A percentile compares a stretch with the other conserved stretches of the same genome.
phyloP scores from a whole-genome alignment of 306 rosid genomes.

The Citrullus colocynthis region DNA sequence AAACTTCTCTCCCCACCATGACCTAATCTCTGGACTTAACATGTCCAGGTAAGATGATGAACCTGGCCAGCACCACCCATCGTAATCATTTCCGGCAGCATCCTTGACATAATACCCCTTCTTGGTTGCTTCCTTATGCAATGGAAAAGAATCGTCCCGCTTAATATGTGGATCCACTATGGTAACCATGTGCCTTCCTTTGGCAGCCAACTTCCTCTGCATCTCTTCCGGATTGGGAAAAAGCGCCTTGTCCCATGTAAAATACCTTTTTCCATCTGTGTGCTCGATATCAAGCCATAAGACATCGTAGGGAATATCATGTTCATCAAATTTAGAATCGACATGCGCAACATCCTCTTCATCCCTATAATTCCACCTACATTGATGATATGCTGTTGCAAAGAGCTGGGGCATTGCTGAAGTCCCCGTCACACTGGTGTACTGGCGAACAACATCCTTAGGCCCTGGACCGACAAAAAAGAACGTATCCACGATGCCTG shows the following conservation, averaged over 20 bases:
- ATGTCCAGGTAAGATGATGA: constrained; percentile 77
- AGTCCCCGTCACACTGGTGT: constrained; percentile 61
- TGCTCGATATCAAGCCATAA: constrained; percentile 98
- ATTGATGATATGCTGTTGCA: constrained; percentile 77
- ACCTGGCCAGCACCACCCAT: constrained; percentile 99
- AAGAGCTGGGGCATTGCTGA: constrained; percentile 78
- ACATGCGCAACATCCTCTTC: constrained; percentile 90
- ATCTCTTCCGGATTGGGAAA: constrained; percentile 93
- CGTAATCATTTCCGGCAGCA: constrained; percentile 67
- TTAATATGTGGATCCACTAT: constrained; percentile 94
- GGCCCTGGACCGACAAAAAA: constrained; percentile 78
- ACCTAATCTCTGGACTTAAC: constrained; percentile 63
- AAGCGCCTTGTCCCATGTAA: constrained; percentile 69
- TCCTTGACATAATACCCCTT: constrained; percentile 91
- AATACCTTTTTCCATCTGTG: constrained; percentile 82
- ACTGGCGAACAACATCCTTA: constrained; percentile 74
- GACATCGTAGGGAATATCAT: constrained; percentile 87
- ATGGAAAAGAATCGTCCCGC: constrained; percentile 47
- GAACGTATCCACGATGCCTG: constrained; percentile 73
- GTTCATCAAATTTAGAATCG: constrained; percentile 82
- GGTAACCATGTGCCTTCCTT: constrained; percentile 89
- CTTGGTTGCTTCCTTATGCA: constrained; percentile 74
- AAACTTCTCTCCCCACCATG: constrained; percentile 89
- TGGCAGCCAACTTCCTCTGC: constrained; percentile 69
- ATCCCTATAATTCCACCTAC: constrained; percentile 92